Percentiles rank a stretch among this genome's conserved stretches.
Conservation (phyloP, 2,329 filamentous ascomycete species). For the Aspergillus bombycis region DNA sequence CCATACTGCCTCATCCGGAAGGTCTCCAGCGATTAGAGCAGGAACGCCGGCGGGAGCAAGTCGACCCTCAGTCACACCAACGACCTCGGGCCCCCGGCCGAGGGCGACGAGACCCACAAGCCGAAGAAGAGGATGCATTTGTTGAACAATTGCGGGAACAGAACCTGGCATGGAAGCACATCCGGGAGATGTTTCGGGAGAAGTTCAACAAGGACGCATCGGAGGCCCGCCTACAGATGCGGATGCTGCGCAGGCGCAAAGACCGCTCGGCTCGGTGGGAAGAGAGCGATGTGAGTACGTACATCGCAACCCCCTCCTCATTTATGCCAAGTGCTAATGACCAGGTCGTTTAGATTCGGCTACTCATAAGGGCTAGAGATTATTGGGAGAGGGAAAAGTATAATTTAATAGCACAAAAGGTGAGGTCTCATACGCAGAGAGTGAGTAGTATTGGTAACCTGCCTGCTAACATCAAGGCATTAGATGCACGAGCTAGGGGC, state of each 20-base stretch:
- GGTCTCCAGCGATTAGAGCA: conserved; percentile 43
- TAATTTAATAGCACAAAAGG: conserved; percentile 43
- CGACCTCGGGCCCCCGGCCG: conserved; percentile 36
- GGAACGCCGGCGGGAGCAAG: conserved; percentile 34
- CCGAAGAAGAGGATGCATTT: conserved; percentile 44
- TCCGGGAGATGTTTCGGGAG: conserved; percentile 40
- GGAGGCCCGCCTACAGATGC: conserved; percentile 47
- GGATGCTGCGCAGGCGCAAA: conserved; percentile 41
- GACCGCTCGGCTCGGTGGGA: conserved; percentile 42
- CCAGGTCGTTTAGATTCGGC: conserved; percentile 32
- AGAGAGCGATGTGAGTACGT: conserved; percentile 50
- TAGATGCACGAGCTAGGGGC: conserved; percentile 41
- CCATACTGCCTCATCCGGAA: conserved; percentile 44
- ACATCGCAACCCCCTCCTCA: conserved; percentile 15
- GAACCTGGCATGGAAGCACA: conserved; percentile 42
- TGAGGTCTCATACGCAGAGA: conserved; percentile 17
- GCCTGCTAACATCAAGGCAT: background rate
- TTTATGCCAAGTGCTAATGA: conserved; percentile 17
- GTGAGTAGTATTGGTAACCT: background rate
- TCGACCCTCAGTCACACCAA: conserved; percentile 29
- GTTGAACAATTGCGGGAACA: conserved; percentile 42
- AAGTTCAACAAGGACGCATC: conserved; percentile 42
- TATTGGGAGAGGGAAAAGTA: conserved; percentile 44
- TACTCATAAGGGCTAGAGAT: conserved; percentile 40
- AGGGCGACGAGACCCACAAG: conserved; percentile 40